Evolutionary conservation across 2,329 filamentous ascomycete genomes (phyloP), one percentile per base, ranked within the genome.

Genomic region (Mycosphaerella sp.): DNA sequence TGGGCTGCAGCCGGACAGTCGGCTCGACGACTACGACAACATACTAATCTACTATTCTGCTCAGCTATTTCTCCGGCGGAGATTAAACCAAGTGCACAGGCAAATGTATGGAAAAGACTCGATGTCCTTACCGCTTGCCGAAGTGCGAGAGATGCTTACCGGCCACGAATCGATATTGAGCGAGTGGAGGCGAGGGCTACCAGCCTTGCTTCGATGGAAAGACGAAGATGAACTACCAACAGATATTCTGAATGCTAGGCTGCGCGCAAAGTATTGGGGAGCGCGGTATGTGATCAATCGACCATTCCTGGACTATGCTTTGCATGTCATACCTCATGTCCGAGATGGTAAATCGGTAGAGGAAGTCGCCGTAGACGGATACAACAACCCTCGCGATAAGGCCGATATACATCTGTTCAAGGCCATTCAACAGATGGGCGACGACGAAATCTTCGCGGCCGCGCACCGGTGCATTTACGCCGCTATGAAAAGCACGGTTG

Each of bases 201-300:
- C 77, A 0, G 57, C 67, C 1, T 53, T 63, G 2, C 63, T 91
- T 79, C 69, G 70, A 49, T 87, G 85, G 75, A 66, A 78, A 2
- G 85, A 89, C 53, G 69, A 75, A 1, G 87, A 95, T 49, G 75
- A 77, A 4, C 88, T 89, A 1, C 80, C 89, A 0, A 68, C 65
- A 0, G 83, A 95, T 43, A 89, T 97, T 53, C 81, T 96, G 13
- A 76, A 81, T 10, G 91, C 91, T 28, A 81, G 93, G 17, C 75
- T 97, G 55, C 84, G 91, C 37, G 93, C 87, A 12, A 97, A 98
- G 68, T 97, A 93, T 69, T 97, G 91, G 75, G 93, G 93, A 16
- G 90, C 89, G 0, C 81, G 86, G 58, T 89, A 94, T 56, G 90
- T 97, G 64, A 90, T 91, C 21, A 86, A 93, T 66, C 81, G 93